Base-by-base conservation (phyloP, 345 rosid species). In the Eucalyptus cloeziana region DNA sequence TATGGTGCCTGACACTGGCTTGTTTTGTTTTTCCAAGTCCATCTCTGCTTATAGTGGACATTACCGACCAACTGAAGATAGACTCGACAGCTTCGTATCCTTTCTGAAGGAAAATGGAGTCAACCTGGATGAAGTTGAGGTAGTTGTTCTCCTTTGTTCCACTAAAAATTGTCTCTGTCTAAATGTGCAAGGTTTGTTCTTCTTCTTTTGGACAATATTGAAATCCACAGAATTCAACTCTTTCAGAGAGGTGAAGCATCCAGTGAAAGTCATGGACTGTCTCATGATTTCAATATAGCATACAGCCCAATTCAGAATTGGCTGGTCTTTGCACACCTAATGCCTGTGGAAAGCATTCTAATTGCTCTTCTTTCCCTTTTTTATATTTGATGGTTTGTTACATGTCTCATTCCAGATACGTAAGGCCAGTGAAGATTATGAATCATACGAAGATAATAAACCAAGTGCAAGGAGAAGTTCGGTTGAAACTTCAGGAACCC, bases 21-120 rank as follows among this genome's bases (percentile, higher is more conserved):
- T 43, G 47, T 88, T 83, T 49, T 80, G 47, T 86, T 88, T 89
- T 93, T 76, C 49, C 76, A 94, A 97, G 99, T 92, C 95, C 86
- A 90, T 97, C 86, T 96, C 99, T 69, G 95, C 98, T 45, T 96
- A 97, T 67, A 97, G 99, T 80, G 99, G 99, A 69, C 99, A 97
- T 89, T 97, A 97, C 89, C 94, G 95, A 90, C 99, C 99, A 27
- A 94, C 96, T 45, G 97, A 95, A 54, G 97, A 94, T 69, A 94
- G 93, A 88, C 96, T 97, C 10, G 92, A 92, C 27, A 90, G 87
- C 91, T 95, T 97, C 91, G 86, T 94, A 37, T 93, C 94, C 81
- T 92, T 95, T 90, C 98, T 97, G 86, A 89, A 87, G 91, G 97
- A 95, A 86, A 93, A 94, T 49, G 95, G 94, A 43, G 99, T 97